Percentiles rank a stretch among this genome's conserved stretches.
Conservation (phyloP, 192 early-diverging fungal genomes). For the Podila epicladia region DNA sequence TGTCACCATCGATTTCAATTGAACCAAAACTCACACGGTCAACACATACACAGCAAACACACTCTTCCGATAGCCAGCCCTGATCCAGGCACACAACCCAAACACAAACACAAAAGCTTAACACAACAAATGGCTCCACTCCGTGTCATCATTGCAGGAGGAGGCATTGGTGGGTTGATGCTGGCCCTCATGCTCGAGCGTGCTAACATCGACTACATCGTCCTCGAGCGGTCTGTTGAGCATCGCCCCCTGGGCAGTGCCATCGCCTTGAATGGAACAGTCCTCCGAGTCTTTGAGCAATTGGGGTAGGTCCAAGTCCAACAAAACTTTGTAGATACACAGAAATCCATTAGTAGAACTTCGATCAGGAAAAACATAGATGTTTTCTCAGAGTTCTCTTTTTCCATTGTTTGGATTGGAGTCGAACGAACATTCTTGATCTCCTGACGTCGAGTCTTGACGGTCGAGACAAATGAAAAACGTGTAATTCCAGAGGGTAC, state of each 20-base stretch:
- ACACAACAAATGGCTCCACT: conserved; percentile 1
- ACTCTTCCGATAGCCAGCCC: no score
- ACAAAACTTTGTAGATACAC: no score
- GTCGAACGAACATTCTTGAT: no score
- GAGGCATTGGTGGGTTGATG: conserved; percentile 51
- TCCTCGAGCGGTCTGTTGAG: conserved; percentile 30
- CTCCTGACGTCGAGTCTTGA: no score
- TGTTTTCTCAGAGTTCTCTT: no score
- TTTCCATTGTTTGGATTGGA: no score
- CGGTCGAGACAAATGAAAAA: no score
- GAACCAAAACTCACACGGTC: not conserved
- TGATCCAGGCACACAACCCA: not conserved
- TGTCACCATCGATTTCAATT: not conserved
- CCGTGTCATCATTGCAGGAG: conserved; percentile 49
- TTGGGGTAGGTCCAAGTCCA: conserved; percentile 26
- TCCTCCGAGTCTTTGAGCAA: conserved; percentile 49
- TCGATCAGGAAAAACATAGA: no score
- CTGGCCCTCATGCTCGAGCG: conserved; percentile 39
- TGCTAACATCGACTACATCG: conserved; percentile 47
- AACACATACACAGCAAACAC: no score
- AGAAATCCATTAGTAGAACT: no score
- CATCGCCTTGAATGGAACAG: conserved; percentile 39
- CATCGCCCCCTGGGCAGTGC: conserved; percentile 47
- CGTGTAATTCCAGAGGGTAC: no score
- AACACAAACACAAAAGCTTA: not conserved